Conservation (phyloP, 1,139 yeast species). For the Protomyces macrosporus region DNA sequence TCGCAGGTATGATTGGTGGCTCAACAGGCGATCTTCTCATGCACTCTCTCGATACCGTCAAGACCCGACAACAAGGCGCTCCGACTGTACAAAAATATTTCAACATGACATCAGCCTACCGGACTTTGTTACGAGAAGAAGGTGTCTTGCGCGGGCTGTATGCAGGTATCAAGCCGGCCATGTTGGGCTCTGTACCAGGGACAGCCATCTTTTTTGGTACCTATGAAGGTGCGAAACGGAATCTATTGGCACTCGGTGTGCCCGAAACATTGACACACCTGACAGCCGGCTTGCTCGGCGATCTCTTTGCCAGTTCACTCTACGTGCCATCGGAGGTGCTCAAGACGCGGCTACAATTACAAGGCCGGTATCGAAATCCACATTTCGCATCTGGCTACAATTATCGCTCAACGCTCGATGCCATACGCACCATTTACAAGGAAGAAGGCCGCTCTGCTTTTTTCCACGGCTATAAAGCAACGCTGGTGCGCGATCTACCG, state of each 20-base stretch:
- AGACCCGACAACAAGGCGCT: slow-evolving; percentile 94
- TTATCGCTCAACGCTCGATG: slow-evolving; percentile 62
- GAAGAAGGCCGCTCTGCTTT: slow-evolving; percentile 72
- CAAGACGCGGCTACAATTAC: slow-evolving; percentile 85
- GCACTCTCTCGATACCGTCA: slow-evolving; percentile 95
- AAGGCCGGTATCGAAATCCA: slow-evolving; percentile 79
- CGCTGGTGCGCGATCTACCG: slow-evolving; percentile 83
- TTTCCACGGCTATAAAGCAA: slow-evolving; percentile 88
- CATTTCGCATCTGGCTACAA: slow-evolving; percentile 79
- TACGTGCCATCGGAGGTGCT: slow-evolving; percentile 98
- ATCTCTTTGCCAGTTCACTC: slow-evolving; percentile 79
- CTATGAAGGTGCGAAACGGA: slow-evolving; percentile 74
- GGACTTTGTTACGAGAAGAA: slow-evolving; percentile 69
- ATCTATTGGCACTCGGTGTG: slow-evolving; percentile 57
- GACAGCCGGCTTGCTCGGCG: slow-evolving; percentile 85
- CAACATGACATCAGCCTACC: slow-evolving; percentile 64
- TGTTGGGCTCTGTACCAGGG: slow-evolving; percentile 57
- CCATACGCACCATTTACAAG: slow-evolving; percentile 47
- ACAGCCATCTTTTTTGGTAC: slow-evolving; percentile 79
- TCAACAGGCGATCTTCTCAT: slow-evolving; percentile 84
- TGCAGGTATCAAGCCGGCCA: slow-evolving; percentile 88
- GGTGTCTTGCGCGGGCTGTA: slow-evolving; percentile 81
- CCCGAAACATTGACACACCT: slow-evolving; percentile 79
- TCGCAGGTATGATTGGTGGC: slow-evolving; percentile 95
- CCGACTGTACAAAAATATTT: slow-evolving; percentile 62